Conservation (phyloP, 805 yeast genomes). For the Wickerhamomyces subpelliculosus region DNA sequence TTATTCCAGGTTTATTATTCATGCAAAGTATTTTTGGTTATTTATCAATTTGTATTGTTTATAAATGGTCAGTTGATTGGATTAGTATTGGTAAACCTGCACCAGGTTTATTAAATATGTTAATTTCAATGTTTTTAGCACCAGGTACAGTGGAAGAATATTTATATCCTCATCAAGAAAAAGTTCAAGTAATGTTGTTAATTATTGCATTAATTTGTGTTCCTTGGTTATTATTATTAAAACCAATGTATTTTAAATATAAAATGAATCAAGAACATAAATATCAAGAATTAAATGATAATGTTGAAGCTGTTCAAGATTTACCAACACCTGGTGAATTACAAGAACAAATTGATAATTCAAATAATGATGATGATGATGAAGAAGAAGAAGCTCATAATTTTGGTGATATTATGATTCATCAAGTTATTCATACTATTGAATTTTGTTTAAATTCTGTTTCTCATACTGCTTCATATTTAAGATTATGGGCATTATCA, state of each 20-base stretch:
- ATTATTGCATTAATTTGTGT: slow-evolving; percentile 78
- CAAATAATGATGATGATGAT: slow-evolving; percentile 28
- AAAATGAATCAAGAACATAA: slow-evolving; percentile 29
- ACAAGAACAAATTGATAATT: no score
- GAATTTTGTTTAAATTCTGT: slow-evolving; percentile 97
- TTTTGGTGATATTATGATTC: slow-evolving; percentile 94
- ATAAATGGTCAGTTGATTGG: slow-evolving; percentile 97
- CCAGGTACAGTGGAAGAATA: slow-evolving; percentile 86
- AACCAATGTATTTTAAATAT: slow-evolving; percentile 69
- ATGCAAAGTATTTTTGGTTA: slow-evolving; percentile 98
- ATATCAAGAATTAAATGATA: slow-evolving; percentile 24
- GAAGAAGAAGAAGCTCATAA: slow-evolving; percentile 49
- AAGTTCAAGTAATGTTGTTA: slow-evolving; percentile 65
- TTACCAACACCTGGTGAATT: slow-evolving; percentile 30
- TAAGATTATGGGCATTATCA: slow-evolving; percentile 96
- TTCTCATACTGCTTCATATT: slow-evolving; percentile 95
- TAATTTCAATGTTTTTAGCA: slow-evolving; percentile 89
- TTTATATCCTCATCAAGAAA: slow-evolving; percentile 73
- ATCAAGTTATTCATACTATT: slow-evolving; percentile 96
- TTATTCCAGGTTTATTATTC: slow-evolving; percentile 87
- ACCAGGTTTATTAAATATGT: slow-evolving; percentile 90
- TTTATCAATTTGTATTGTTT: slow-evolving; percentile 75
- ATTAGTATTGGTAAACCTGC: slow-evolving; percentile 66
- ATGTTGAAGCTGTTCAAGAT: slow-evolving; percentile 45
- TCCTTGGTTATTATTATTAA: slow-evolving; percentile 84